These are phyloP conservation scores for Candida labiduridarum DNA, from an alignment of 1,139 yeast genomes.

Conservation along the genomic window DNA sequence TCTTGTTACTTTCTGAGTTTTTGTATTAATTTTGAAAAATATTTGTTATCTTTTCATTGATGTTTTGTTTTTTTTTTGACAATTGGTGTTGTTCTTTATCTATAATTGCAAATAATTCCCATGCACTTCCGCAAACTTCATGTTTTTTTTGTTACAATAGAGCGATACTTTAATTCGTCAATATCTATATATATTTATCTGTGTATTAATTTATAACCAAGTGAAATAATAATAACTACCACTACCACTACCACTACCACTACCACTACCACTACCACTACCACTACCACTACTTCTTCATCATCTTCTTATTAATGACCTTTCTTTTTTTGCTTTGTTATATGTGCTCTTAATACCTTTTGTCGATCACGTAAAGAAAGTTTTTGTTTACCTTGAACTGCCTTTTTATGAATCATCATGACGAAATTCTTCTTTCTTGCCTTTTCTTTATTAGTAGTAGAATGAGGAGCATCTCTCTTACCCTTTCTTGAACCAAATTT, in stretches of 20 bases:
- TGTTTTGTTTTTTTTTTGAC: neutral
- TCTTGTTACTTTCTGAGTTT: neutral
- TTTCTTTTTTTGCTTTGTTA: conserved; percentile 86
- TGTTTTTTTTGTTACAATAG: neutral
- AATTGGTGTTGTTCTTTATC: conserved; percentile 1
- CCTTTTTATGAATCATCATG: conserved; percentile 95
- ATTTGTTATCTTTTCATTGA: neutral
- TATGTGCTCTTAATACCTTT: conserved; percentile 80
- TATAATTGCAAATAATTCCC: neutral
- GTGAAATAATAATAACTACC: neutral
- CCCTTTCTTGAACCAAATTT: conserved; percentile 88
- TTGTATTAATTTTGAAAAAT: conserved; percentile 5
- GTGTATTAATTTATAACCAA: conserved; percentile 1
- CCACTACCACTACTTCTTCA: neutral
- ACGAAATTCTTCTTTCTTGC: conserved; percentile 98
- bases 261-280: too few relatives aligned
- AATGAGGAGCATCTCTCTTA: conserved; percentile 73
- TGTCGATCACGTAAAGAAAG: conserved; percentile 90
- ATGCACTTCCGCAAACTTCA: neutral
- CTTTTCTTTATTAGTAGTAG: conserved; percentile 95
- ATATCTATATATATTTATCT: neutral
- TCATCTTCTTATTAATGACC: conserved; percentile 42
- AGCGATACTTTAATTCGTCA: too few relatives aligned
- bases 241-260: too few relatives aligned
- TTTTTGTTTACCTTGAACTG: conserved; percentile 92